Evolutionary conservation across 371 early-diverging fungal genomes (phyloP), one percentile per base, ranked within the genome.

Genomic region (Mortierella sp.): DNA sequence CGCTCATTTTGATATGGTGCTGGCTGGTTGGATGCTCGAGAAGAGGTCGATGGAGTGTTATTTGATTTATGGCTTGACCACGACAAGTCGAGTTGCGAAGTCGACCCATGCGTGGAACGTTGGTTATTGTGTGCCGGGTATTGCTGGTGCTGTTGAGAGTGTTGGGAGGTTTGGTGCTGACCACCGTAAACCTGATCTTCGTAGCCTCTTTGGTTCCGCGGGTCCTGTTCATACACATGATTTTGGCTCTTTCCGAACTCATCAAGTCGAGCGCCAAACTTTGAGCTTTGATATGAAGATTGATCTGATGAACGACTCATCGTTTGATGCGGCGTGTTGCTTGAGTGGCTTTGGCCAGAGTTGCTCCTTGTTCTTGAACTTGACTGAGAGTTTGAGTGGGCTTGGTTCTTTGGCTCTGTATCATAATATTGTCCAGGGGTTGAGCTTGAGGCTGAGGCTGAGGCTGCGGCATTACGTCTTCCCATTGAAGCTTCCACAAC

Each of bases 31-130:
- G 57, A 68, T n/a, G 63, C 3, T n/a, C 74, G 66, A 4, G 63
- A 34, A 26, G 74, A 35, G 19, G 12, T n/a, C 9, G 61, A 35
- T 9, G 66, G 34, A 26, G 66, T 22, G 1, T 66, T 10, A n/a
- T 61, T 15, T 58, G 64, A 22, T 26, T 55, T 66, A 51, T 54
- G 40, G 9, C 56, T 51, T 3, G 74, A 57, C 19, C 59, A 34
- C 3, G 58, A 32, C 29, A 73, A 56, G 26, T 73, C 74, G 22
- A 67, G 64, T 26, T 73, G 74, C 15, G 74, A 75, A 4, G 59
- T 43, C 9, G 75, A 65, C 3, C 69, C 70, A 17, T 68, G 66
- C 61, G 61, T 60, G 17, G 61, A 61, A 49, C 59, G 51, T 10
- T 13, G 26, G 19, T 23, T 17, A 23, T 61, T 61, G 28, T 62